Percentiles rank a stretch among this genome's conserved stretches.
These are phyloP conservation scores for Oxyria digyna DNA, from an alignment of 148 eudicot species.

Conservation along the genomic window DNA sequence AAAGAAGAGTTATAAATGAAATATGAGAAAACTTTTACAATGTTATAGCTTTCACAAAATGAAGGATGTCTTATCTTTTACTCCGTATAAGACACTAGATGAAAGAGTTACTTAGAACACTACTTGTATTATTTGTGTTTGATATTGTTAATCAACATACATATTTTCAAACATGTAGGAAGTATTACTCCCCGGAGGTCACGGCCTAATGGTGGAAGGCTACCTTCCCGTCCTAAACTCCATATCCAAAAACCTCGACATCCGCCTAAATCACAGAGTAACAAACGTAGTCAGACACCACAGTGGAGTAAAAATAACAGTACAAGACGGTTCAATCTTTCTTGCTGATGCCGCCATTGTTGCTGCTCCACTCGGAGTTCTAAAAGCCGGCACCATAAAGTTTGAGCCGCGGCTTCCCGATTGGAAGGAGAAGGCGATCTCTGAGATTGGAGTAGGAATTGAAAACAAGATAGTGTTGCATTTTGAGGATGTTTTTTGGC, in stretches of 20 bases:
- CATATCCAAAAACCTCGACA: conserved; percentile 43
- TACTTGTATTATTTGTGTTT: too few relatives aligned
- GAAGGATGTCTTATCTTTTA: too few relatives aligned
- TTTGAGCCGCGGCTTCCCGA: conserved; percentile 94
- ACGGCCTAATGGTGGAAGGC: conserved; percentile 97
- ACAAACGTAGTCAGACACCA: conserved; percentile 50
- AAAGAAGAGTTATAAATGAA: too few relatives aligned
- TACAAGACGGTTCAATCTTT: conserved; percentile 62
- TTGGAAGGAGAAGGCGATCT: conserved; percentile 87
- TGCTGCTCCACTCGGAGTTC: conserved; percentile 40
- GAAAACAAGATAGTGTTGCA: conserved; percentile 90
- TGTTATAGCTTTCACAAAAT: too few relatives aligned
- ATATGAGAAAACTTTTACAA: too few relatives aligned
- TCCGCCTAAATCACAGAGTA: conserved; percentile 25
- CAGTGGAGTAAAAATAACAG: conserved; percentile 68
- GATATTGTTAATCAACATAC: too few relatives aligned
- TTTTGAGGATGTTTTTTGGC: conserved; percentile 93
- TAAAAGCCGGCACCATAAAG: conserved; percentile 50
- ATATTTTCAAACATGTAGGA: too few relatives aligned
- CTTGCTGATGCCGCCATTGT: conserved; percentile 73
- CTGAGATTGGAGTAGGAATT: conserved; percentile 81
- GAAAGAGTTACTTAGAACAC: too few relatives aligned
- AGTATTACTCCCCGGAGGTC: conserved; percentile 96
- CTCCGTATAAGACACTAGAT: too few relatives aligned
- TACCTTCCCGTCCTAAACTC: conserved; percentile 89